A percentile compares a stretch with the other conserved stretches of the same genome.
phyloP scores from a whole-genome alignment of 2,329 filamentous ascomycete genomes.

The Aspergillus phoenicis region DNA sequence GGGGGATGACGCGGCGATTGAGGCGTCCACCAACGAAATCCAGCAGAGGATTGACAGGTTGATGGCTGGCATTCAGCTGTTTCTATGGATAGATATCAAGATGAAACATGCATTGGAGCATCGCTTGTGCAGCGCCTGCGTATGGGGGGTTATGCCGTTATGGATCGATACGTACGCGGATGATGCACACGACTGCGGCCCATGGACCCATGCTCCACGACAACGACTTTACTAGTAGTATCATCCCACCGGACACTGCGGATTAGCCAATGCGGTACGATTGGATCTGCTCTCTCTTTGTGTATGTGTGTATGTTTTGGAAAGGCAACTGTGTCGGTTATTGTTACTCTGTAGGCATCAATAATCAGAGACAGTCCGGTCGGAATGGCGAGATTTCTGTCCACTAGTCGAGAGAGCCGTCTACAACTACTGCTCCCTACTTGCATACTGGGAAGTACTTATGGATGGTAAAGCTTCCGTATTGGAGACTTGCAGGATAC shows the following conservation, averaged over 20 bases:
- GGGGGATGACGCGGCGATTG: conserved; percentile 4
- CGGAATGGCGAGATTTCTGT: not conserved
- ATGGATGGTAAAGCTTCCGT: too few relatives aligned
- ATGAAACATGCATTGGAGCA: conserved; percentile 14
- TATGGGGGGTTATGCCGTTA: not conserved
- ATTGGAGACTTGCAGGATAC: too few relatives aligned
- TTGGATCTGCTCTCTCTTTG: not conserved
- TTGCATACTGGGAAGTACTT: too few relatives aligned
- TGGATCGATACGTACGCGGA: not conserved
- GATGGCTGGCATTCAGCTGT: not conserved
- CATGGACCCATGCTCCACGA: conserved; percentile 3
- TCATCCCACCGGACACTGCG: conserved; percentile 8
- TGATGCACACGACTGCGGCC: not conserved
- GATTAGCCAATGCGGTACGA: not conserved
- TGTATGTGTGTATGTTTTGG: too few relatives aligned
- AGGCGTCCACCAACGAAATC: conserved; percentile 1
- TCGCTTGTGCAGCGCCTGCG: conserved; percentile 1
- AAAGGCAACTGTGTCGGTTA: not conserved
- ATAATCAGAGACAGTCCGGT: not conserved
- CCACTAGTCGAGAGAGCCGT: not conserved
- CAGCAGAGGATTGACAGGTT: not conserved
- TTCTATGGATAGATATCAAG: conserved; percentile 8
- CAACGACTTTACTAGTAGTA: too few relatives aligned
- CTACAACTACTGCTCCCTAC: not conserved
- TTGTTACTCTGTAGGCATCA: not conserved